Conservation (phyloP, 257 asterid species). For the Penstemon newberryi region DNA sequence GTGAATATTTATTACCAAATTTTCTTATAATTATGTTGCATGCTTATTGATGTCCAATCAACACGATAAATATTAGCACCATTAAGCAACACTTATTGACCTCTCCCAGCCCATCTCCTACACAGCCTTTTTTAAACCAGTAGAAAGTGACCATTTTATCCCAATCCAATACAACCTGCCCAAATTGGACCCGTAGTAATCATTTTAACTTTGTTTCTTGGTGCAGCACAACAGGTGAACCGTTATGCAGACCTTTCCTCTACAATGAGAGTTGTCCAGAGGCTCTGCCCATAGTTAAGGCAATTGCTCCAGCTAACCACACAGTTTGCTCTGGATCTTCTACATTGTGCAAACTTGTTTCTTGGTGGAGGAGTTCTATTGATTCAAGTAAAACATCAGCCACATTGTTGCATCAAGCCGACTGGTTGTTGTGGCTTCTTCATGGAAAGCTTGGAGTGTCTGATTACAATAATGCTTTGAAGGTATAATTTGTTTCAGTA, state of each 20-base stretch:
- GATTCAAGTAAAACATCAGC: slow-evolving; percentile 51
- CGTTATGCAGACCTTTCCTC: slow-evolving; percentile 68
- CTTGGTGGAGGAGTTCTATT: slow-evolving; percentile 83
- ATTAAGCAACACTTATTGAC: too few relatives aligned
- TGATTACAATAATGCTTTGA: slow-evolving; percentile 90
- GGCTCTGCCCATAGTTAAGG: slow-evolving; percentile 70
- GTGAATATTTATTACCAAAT: not conserved
- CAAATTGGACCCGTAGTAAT: not conserved
- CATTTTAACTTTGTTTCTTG: not conserved
- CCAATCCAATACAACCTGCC: too few relatives aligned
- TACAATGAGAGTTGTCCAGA: slow-evolving; percentile 77
- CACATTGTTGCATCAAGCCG: slow-evolving; percentile 83
- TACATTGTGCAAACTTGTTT: slow-evolving; percentile 81
- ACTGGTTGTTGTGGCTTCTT: slow-evolving; percentile 88
- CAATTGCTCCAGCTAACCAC: slow-evolving; percentile 79
- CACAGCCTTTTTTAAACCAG: too few relatives aligned
- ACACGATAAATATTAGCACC: too few relatives aligned
- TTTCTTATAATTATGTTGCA: not conserved
- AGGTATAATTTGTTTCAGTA: slow-evolving; percentile 40
- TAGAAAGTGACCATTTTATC: too few relatives aligned
- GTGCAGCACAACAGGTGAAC: slow-evolving; percentile 68
- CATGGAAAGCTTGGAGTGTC: slow-evolving; percentile 87
- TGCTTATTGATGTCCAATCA: too few relatives aligned
- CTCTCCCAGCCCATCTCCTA: too few relatives aligned
- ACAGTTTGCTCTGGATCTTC: slow-evolving; percentile 91